Evolutionary conservation across 2,329 filamentous ascomycete species (phyloP).

Genomic region (Hypoxylon sp.): DNA sequence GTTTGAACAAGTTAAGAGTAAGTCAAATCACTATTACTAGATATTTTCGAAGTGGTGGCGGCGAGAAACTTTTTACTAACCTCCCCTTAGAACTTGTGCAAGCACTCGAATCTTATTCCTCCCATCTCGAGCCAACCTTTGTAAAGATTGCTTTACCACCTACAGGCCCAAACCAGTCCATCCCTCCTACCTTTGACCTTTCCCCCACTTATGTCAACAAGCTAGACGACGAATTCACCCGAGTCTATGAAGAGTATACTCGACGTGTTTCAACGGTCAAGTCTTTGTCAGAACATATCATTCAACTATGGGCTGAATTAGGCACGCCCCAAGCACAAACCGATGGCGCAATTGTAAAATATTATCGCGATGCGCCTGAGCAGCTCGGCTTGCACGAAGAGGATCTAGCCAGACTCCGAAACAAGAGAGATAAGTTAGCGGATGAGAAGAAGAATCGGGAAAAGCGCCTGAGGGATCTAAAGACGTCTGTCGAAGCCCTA

Average conservation of each 20-base stretch:
- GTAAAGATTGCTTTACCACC: conserved; percentile 89
- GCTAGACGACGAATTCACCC: conserved; percentile 90
- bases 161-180: conserved; percentile 79
- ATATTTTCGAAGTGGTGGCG: not conserved
- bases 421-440: conserved; percentile 83
- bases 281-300: conserved; percentile 83
- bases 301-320: conserved; percentile 95
- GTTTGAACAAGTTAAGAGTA: conserved; percentile 96
- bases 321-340: conserved; percentile 95
- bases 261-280: conserved; percentile 84
- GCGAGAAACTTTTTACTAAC: conserved; percentile 30
- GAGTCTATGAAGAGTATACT: conserved; percentile 97
- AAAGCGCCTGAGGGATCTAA: conserved; percentile 81
- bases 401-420: conserved; percentile 80
- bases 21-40: conserved; percentile 51
- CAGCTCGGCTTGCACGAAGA: conserved; percentile 93
- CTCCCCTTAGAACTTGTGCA: conserved; percentile 81
- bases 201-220: conserved; percentile 88
- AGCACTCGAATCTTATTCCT: conserved; percentile 95
- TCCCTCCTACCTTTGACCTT: conserved; percentile 91
- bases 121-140: conserved; percentile 92
- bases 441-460: conserved; percentile 93
- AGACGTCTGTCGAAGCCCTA: conserved; percentile 81
- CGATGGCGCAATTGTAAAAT: conserved; percentile 87
- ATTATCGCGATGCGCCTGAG: conserved; percentile 91